Percentiles rank a stretch among this genome's conserved stretches.
These are phyloP conservation scores for Monilinia fructicola DNA, from an alignment of 2,329 filamentous ascomycete species.

Conservation along the genomic window DNA sequence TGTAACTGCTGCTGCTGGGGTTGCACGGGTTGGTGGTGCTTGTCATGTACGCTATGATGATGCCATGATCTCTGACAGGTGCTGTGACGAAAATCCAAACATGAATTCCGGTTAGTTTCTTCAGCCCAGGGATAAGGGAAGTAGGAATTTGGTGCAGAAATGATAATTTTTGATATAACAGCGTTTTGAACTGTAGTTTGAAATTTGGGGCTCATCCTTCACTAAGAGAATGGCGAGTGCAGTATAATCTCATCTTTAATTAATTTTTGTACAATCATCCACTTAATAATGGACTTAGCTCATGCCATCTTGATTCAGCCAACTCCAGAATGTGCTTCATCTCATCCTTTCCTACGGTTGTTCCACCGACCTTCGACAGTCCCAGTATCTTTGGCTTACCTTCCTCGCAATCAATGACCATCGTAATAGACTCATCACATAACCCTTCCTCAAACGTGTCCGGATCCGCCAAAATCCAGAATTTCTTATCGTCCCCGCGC, in stretches of 20 bases:
- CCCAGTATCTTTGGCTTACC: constrained; percentile 58
- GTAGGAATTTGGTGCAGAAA: not conserved
- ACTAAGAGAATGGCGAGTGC: constrained; percentile 8
- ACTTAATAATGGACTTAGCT: constrained; percentile 41
- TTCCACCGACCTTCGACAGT: constrained; percentile 83
- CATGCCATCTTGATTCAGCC: constrained; percentile 64
- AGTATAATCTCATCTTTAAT: constrained; percentile 2
- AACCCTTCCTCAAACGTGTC: constrained; percentile 86
- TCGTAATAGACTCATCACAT: constrained; percentile 77
- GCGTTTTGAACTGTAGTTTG: not conserved
- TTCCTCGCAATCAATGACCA: constrained; percentile 67
- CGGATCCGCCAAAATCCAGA: constrained; percentile 83
- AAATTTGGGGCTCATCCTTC: not conserved
- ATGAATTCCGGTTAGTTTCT: not conserved
- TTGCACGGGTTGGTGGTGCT: not conserved
- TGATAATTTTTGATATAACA: not conserved
- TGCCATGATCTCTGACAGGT: not conserved
- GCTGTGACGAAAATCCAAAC: not conserved
- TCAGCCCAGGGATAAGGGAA: too few species aligned
- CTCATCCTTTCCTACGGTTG: constrained; percentile 62
- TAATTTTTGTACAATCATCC: constrained; percentile 27
- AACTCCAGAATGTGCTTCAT: constrained; percentile 59
- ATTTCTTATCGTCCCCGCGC: constrained; percentile 53
- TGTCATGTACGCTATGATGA: not conserved
- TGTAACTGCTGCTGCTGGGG: not conserved